Evolutionary conservation across 2,329 filamentous ascomycete genomes (phyloP).

Genomic region (Scopulariopsis brevicaulis): DNA sequence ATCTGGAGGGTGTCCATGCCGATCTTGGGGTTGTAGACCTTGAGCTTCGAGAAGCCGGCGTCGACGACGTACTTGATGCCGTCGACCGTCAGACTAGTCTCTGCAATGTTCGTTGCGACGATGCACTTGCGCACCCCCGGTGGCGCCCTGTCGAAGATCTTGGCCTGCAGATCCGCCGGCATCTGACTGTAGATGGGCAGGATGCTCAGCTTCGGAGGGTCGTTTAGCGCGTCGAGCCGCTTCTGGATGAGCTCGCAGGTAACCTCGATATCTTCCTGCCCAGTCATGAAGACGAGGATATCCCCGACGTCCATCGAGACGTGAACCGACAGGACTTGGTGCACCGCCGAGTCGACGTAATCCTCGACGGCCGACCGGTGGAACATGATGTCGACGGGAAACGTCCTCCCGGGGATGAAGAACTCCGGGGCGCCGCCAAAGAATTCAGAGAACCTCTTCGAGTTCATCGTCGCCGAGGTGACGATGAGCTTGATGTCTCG

Average conservation of each 20-base stretch:
- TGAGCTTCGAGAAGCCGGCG: conserved; percentile 90
- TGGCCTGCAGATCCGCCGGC: conserved; percentile 94
- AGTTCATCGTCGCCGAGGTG: conserved; percentile 97
- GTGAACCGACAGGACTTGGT: conserved; percentile 90
- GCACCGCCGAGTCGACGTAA: conserved; percentile 93
- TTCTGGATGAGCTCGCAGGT: conserved; percentile 92
- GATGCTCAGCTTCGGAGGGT: conserved; percentile 89
- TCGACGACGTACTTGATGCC: conserved; percentile 99
- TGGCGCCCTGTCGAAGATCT: conserved; percentile 87
- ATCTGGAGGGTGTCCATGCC: conserved; percentile 99
- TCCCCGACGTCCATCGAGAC: conserved; percentile 89
- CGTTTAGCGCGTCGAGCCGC: conserved; percentile 76
- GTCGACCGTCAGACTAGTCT: conserved; percentile 95
- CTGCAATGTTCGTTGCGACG: conserved; percentile 95
- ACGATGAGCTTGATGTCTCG: conserved; percentile 93
- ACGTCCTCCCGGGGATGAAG: conserved; percentile 88
- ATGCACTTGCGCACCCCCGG: conserved; percentile 94
- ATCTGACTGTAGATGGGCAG: conserved; percentile 98
- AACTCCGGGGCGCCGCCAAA: conserved; percentile 95
- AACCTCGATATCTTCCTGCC: conserved; percentile 94
- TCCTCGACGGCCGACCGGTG: conserved; percentile 92
- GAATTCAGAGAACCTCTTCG: conserved; percentile 90
- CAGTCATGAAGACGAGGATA: conserved; percentile 98
- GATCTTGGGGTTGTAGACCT: conserved; percentile 98
- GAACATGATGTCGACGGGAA: conserved; percentile 94